phyloP scores from a whole-genome alignment of 192 early-diverging fungal genomes.

The Umbelopsis sp. region DNA sequence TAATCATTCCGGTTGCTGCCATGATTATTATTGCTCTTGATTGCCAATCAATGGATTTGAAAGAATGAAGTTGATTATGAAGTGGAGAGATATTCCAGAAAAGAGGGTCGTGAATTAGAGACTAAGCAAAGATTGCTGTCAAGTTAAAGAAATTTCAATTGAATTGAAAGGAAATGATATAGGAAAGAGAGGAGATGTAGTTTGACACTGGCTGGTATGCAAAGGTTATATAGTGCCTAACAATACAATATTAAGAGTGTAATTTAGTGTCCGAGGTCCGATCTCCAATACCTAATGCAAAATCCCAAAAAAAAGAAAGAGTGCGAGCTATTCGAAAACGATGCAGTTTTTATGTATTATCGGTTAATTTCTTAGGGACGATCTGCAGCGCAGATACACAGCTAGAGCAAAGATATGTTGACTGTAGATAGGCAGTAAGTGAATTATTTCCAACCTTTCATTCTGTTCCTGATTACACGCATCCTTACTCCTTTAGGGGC shows the following conservation, averaged over 20 bases:
- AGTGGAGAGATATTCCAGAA: background rate
- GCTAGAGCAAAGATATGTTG: too few relatives aligned
- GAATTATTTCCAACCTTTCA: background rate
- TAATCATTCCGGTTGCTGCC: slow-evolving; percentile 18
- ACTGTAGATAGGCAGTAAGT: too few relatives aligned
- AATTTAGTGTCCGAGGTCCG: slow-evolving; percentile 20
- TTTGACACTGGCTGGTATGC: slow-evolving; percentile 14
- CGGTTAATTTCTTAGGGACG: too few relatives aligned
- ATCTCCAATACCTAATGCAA: slow-evolving; percentile 10
- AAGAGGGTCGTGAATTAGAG: background rate
- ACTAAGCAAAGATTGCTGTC: background rate
- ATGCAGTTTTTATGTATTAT: slow-evolving; percentile 2
- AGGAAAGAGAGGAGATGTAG: background rate
- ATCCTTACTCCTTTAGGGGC: slow-evolving; percentile 20
- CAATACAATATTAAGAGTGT: slow-evolving; percentile 11
- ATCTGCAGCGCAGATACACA: too few relatives aligned
- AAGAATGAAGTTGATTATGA: background rate
- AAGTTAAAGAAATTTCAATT: background rate
- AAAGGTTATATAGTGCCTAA: slow-evolving; percentile 6
- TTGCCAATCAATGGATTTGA: background rate
- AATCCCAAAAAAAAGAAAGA: slow-evolving; percentile 11
- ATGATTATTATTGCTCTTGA: background rate
- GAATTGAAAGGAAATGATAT: background rate
- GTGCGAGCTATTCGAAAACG: background rate
- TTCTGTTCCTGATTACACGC: slow-evolving; percentile 21